Evolutionary conservation across 1,139 yeast species (phyloP).

Genomic region (Scheffersomyces cryptocercus): DNA sequence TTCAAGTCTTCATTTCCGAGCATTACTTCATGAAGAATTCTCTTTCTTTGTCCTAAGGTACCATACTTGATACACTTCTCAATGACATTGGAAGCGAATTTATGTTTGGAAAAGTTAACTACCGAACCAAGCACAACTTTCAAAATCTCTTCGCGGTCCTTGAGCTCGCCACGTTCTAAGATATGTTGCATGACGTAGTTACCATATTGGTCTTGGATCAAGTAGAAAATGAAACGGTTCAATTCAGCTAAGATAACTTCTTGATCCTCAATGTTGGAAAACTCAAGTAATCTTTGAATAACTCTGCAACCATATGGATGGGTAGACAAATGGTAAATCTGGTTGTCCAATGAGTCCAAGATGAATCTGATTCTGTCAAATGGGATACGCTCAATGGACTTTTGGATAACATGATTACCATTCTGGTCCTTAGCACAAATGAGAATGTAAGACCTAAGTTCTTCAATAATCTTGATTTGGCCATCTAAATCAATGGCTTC

Average conservation of each 20-base stretch:
- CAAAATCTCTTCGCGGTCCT: constrained; percentile 43
- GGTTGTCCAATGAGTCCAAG: constrained; percentile 70
- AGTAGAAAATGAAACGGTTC: constrained; percentile 67
- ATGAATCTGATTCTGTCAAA: constrained; percentile 70
- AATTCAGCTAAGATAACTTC: constrained; percentile 67
- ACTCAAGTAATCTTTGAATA: constrained; percentile 86
- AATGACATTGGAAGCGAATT: constrained; percentile 96
- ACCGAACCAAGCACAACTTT: constrained; percentile 56
- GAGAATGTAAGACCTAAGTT: constrained; percentile 69
- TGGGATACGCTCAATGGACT: constrained; percentile 86
- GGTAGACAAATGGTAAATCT: constrained; percentile 84
- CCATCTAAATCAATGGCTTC: constrained; percentile 72
- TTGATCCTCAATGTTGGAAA: constrained; percentile 64
- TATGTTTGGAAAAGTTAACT: constrained; percentile 85
- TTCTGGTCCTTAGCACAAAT: constrained; percentile 93
- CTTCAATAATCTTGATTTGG: constrained; percentile 69
- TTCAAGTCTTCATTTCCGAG: constrained; percentile 44
- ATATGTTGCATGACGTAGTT: constrained; percentile 97
- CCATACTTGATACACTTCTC: constrained; percentile 89
- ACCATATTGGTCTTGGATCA: constrained; percentile 96
- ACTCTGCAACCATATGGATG: constrained; percentile 99
- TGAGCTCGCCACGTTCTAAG: constrained; percentile 70
- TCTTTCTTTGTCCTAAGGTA: constrained; percentile 56
- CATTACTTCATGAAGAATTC: constrained; percentile 65
- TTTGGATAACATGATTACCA: constrained; percentile 97